These are phyloP conservation scores for Lotmaria passim DNA, from an alignment of 208 protist genomes.

Conservation along the genomic window DNA sequence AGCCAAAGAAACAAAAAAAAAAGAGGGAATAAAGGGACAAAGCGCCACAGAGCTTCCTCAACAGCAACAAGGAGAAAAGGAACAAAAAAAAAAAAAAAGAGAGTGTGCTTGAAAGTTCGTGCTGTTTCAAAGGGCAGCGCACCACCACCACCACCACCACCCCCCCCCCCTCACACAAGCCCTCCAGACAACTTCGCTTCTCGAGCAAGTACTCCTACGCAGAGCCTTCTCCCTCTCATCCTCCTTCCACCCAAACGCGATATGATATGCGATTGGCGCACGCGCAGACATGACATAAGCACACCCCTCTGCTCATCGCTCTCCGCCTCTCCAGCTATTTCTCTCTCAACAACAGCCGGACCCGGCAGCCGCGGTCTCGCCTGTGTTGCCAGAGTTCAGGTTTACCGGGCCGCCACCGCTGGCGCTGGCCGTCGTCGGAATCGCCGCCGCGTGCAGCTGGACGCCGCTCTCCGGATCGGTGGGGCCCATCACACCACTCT, in stretches of 20 bases:
- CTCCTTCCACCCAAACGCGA: too few species aligned
- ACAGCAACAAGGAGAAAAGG: constrained; percentile 6
- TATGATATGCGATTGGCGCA: too few species aligned
- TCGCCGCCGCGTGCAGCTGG: constrained; percentile 69
- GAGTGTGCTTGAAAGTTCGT: constrained; percentile 22
- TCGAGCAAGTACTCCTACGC: not conserved
- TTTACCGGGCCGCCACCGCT: constrained; percentile 16
- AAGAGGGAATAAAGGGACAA: constrained; percentile 7
- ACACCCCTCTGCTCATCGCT: too few species aligned
- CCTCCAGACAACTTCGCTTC: too few species aligned
- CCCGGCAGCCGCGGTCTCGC: constrained; percentile 10
- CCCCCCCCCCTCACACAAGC: too few species aligned
- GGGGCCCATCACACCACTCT: constrained; percentile 90
- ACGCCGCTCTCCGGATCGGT: constrained; percentile 81
- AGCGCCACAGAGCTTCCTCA: too few species aligned
- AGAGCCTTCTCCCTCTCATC: constrained; percentile 18
- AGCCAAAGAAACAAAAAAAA: too few species aligned
- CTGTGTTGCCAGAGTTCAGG: constrained; percentile 8
- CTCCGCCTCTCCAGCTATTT: not conserved
- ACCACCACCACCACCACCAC: too few species aligned
- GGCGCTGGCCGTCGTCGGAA: constrained; percentile 29
- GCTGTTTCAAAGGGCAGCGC: too few species aligned
- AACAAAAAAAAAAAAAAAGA: constrained; percentile 32
- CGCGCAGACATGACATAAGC: too few species aligned
- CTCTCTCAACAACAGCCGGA: constrained; percentile 20